A percentile compares a stretch with the other conserved stretches of the same genome.
Conservation (phyloP, 2,329 filamentous ascomycete genomes). For the Tetracladium maxilliforme region DNA sequence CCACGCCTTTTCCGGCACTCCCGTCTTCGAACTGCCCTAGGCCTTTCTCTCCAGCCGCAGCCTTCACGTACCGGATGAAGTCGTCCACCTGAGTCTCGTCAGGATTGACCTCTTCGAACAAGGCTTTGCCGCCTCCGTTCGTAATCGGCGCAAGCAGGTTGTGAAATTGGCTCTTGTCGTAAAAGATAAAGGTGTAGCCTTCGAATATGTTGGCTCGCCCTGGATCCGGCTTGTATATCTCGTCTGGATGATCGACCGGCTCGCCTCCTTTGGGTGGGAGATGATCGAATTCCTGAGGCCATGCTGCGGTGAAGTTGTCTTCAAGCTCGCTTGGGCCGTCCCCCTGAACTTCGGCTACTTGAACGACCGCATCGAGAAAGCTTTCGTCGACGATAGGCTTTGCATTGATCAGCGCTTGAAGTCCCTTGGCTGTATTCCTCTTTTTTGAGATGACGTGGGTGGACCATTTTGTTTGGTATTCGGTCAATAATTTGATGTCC, state of each 20-base stretch:
- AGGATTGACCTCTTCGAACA: constrained; percentile 46
- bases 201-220: constrained; percentile 60
- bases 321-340: constrained; percentile 48
- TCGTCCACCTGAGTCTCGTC: constrained; percentile 57
- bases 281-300: constrained; percentile 61
- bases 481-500: constrained; percentile 73
- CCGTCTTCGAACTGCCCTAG: constrained; percentile 48
- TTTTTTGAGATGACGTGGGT: constrained; percentile 85
- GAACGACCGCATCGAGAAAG: constrained; percentile 60
- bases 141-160: constrained; percentile 62
- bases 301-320: constrained; percentile 61
- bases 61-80: constrained; percentile 63
- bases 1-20: constrained; percentile 53
- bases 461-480: constrained; percentile 56
- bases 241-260: constrained; percentile 49
- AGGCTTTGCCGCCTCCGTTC: constrained; percentile 68
- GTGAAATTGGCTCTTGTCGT: constrained; percentile 60
- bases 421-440: constrained; percentile 73
- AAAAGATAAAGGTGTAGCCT: constrained; percentile 81
- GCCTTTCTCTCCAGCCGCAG: constrained; percentile 60
- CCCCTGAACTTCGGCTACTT: constrained; percentile 42
- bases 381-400: constrained; percentile 59
- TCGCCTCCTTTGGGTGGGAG: constrained; percentile 66
- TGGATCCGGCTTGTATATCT: constrained; percentile 58
- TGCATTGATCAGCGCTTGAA: constrained; percentile 75